A percentile compares a stretch with the other conserved stretches of the same genome.
phyloP scores from a whole-genome alignment of 1,284 basidiomycete genomes.

The Tilletia indica region DNA sequence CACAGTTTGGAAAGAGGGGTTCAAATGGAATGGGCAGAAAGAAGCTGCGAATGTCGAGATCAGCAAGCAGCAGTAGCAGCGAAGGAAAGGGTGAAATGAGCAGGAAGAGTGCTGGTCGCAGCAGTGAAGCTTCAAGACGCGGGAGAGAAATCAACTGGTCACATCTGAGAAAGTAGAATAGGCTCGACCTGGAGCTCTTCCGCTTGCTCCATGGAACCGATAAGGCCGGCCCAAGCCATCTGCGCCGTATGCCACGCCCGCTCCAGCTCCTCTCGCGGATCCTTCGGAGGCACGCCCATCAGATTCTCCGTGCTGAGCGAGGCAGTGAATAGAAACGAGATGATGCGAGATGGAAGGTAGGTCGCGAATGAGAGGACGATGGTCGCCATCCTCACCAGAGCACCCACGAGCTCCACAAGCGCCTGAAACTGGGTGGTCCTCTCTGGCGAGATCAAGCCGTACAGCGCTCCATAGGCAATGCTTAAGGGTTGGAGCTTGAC shows the following conservation, averaged over 20 bases:
- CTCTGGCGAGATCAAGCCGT: not conserved
- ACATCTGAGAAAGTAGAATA: slow-evolving; percentile 2
- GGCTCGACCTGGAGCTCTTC: slow-evolving; percentile 57
- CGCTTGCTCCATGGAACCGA: slow-evolving; percentile 82
- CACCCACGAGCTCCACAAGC: slow-evolving; percentile 70
- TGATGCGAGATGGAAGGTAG: slow-evolving; percentile 58
- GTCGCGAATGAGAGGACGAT: slow-evolving; percentile 58
- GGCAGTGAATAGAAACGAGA: not conserved
- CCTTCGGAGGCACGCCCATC: slow-evolving; percentile 16
- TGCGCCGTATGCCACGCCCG: slow-evolving; percentile 82
- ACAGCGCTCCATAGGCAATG: slow-evolving; percentile 1
- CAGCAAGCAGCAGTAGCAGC: not conserved
- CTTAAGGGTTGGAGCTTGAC: not conserved
- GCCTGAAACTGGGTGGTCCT: slow-evolving; percentile 66
- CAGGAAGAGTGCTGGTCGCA: not conserved
- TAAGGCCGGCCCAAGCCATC: slow-evolving; percentile 72
- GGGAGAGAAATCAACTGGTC: no score
- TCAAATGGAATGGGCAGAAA: not conserved
- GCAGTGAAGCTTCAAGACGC: not conserved
- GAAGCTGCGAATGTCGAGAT: not conserved
- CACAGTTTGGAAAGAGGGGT: no score
- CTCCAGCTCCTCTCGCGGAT: slow-evolving; percentile 66
- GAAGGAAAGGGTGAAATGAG: not conserved
- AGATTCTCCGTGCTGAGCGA: slow-evolving; percentile 22
- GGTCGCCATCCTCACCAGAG: slow-evolving; percentile 62